phyloP scores from a whole-genome alignment of 257 asterid species.

The Jacaranda mimosifolia region DNA sequence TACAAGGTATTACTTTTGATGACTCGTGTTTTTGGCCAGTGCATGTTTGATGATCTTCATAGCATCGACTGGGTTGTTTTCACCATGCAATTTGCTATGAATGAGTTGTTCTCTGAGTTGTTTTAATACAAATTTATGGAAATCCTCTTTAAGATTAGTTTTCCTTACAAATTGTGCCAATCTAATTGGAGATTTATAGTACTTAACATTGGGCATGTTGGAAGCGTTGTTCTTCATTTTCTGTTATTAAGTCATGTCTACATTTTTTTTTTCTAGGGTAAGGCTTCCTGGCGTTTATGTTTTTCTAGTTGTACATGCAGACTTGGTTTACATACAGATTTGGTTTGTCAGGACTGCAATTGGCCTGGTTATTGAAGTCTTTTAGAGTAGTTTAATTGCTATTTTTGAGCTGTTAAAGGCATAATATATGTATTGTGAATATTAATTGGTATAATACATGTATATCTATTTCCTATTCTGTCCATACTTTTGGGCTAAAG shows the following conservation, averaged over 20 bases:
- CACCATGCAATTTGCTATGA: constrained; percentile 1
- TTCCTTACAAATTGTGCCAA: constrained; percentile 12
- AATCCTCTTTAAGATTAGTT: constrained; percentile 16
- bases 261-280: not conserved
- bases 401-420: constrained; percentile 4
- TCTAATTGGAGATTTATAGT: not conserved
- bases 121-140: not conserved
- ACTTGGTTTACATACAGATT: constrained; percentile 1
- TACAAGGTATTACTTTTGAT: constrained; percentile 69
- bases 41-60: constrained; percentile 29
- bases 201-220: not conserved
- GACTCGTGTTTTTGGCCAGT: constrained; percentile 24
- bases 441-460: constrained; percentile 3
- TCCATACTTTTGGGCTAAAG: not conserved
- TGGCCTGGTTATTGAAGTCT: not conserved
- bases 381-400: not conserved
- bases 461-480: not conserved
- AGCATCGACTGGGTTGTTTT: constrained; percentile 24
- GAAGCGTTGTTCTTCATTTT: too few relatives aligned
- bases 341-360: constrained; percentile 12
- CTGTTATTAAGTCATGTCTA: too few relatives aligned
- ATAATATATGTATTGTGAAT: not conserved
- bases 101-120: not conserved
- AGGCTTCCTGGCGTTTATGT: not conserved
- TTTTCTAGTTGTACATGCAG: not conserved